Conservation (phyloP, 192 early-diverging fungal species). For the Thamnidium elegans region DNA sequence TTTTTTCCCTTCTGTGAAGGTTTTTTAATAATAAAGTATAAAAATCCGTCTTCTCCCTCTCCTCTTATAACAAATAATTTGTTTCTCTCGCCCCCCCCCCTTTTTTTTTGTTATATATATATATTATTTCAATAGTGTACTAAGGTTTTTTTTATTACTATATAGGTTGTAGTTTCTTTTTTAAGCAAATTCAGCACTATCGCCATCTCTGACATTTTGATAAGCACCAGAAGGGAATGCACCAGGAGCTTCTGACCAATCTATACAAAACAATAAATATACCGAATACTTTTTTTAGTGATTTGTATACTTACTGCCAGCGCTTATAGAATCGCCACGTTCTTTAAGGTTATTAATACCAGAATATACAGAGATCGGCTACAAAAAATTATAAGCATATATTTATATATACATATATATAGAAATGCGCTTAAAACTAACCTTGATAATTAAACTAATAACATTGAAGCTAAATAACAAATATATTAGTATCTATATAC, state of each 20-base stretch:
- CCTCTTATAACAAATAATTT: too few relatives aligned
- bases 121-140: too few relatives aligned
- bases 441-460: constrained; percentile 39
- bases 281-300: not conserved
- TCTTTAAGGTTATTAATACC: constrained; percentile 43
- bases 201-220: constrained; percentile 26
- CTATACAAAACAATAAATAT: not conserved
- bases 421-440: too few relatives aligned
- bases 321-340: constrained; percentile 45
- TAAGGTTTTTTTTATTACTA: too few relatives aligned
- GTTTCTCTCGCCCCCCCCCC: not conserved
- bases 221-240: constrained; percentile 28
- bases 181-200: constrained; percentile 21
- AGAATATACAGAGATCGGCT: constrained; percentile 50
- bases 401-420: too few relatives aligned
- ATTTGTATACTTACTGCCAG: constrained; percentile 24
- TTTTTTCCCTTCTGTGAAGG: too few relatives aligned
- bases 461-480: constrained; percentile 37
- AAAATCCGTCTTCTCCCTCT: too few relatives aligned
- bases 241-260: constrained; percentile 31
- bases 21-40: not conserved
- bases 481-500: constrained; percentile 9
- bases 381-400: too few relatives aligned
- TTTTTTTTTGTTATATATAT: not conserved
- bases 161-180: not conserved